Evolutionary conservation across 768 basidiomycete genomes (phyloP).

Genomic region (Xanthoconium stramineum): DNA sequence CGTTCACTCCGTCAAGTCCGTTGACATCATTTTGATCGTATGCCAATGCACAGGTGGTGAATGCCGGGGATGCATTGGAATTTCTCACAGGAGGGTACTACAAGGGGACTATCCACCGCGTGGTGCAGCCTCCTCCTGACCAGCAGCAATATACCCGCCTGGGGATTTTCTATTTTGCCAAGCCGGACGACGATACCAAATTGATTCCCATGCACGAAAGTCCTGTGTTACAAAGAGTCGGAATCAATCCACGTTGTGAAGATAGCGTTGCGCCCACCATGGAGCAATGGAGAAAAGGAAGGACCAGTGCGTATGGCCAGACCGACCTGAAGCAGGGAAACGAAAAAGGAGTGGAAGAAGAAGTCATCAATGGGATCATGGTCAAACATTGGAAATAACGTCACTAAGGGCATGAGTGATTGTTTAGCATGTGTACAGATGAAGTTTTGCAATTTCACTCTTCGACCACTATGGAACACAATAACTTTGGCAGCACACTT

Average conservation of each 20-base stretch:
- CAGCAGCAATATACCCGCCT: conserved; percentile 49
- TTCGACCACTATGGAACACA: too few species aligned
- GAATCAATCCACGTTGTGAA: conserved; percentile 37
- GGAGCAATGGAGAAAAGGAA: conserved; percentile 49
- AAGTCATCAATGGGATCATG: conserved; percentile 50
- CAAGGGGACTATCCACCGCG: conserved; percentile 58
- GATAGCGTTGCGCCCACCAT: conserved; percentile 47
- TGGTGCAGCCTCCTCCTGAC: conserved; percentile 55
- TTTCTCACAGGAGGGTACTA: conserved; percentile 62
- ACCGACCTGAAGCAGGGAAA: conserved; percentile 39
- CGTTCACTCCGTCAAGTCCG: background rate
- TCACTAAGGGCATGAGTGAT: background rate
- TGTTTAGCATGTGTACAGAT: too few species aligned
- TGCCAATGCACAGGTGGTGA: conserved; percentile 43
- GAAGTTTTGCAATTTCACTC: too few species aligned
- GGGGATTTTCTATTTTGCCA: conserved; percentile 57
- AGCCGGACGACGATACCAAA: conserved; percentile 48
- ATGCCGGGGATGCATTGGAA: conserved; percentile 57
- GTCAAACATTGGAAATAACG: conserved; percentile 55
- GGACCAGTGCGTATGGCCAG: conserved; percentile 52
- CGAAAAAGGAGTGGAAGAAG: conserved; percentile 49
- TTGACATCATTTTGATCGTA: background rate
- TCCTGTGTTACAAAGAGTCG: conserved; percentile 45
- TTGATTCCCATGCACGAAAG: conserved; percentile 46
- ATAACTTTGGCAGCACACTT: too few species aligned